Conservation (phyloP, 2,329 filamentous ascomycete species). For the Ceratocystis huliohia region DNA sequence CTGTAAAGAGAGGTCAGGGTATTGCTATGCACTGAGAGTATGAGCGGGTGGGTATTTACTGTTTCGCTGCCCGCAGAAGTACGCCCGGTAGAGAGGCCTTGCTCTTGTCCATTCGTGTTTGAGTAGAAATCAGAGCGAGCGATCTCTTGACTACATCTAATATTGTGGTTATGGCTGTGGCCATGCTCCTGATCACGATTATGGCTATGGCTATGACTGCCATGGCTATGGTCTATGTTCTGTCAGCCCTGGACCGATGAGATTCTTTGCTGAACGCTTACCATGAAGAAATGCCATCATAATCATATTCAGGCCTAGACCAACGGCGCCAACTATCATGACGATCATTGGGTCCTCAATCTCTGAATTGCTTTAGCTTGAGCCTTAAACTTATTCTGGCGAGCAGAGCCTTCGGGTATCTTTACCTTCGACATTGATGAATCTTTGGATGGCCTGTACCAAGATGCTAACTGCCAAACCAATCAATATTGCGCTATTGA, state of each 20-base stretch:
- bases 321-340: conserved; percentile 55
- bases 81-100: background rate
- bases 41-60: conserved; percentile 2
- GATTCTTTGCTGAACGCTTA: conserved; percentile 25
- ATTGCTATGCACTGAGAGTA: conserved; percentile 21
- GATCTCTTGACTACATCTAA: background rate
- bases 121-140: background rate
- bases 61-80: background rate
- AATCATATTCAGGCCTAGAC: conserved; percentile 54
- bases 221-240: conserved; percentile 25
- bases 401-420: conserved; percentile 22
- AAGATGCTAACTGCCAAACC: conserved; percentile 61
- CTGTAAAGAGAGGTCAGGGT: background rate
- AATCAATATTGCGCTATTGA: conserved; percentile 64
- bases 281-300: conserved; percentile 54
- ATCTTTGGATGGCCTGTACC: conserved; percentile 60
- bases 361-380: conserved; percentile 30
- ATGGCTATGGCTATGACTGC: conserved; percentile 25
- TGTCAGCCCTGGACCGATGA: background rate
- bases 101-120: conserved; percentile 3
- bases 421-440: conserved; percentile 43
- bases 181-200: conserved; percentile 24
- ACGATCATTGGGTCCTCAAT: conserved; percentile 54
- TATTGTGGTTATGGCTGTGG: conserved; percentile 23
- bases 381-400: background rate